These are phyloP conservation scores for Mucor ambiguus DNA, from an alignment of 371 early-diverging fungal genomes.

Conservation along the genomic window DNA sequence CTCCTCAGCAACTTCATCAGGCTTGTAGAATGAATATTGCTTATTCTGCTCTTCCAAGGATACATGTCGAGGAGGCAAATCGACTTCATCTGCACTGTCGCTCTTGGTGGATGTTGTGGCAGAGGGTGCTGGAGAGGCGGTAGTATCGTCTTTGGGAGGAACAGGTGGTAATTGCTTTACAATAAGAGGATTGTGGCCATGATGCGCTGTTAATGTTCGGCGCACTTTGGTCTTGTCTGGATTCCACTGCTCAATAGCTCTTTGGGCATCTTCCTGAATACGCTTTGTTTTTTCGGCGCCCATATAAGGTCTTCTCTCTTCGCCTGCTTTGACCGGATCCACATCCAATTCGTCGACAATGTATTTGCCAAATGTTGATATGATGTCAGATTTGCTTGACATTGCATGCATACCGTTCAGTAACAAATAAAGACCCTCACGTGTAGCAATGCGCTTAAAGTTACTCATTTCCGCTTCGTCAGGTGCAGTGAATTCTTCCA, in stretches of 20 bases:
- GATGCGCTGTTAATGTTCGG: constrained; percentile 39
- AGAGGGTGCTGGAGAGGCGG: not conserved
- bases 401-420: constrained; percentile 49
- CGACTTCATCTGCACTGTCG: not conserved
- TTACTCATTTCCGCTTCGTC: constrained; percentile 43
- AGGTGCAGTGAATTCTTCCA: constrained; percentile 26
- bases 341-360: constrained; percentile 47
- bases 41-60: constrained; percentile 13
- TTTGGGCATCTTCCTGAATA: constrained; percentile 33
- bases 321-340: constrained; percentile 30
- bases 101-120: constrained; percentile 1
- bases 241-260: constrained; percentile 33
- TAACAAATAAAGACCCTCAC: constrained; percentile 44
- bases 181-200: constrained; percentile 40
- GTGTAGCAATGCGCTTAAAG: constrained; percentile 41
- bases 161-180: constrained; percentile 27
- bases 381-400: constrained; percentile 45
- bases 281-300: constrained; percentile 33
- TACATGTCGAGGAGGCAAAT: not conserved
- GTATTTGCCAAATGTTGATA: constrained; percentile 47
- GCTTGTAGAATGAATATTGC: constrained; percentile 27
- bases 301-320: constrained; percentile 29
- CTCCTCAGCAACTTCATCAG: constrained; percentile 20
- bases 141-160: constrained; percentile 3
- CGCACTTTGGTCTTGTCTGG: constrained; percentile 40